Evolutionary conservation across 148 eudicot genomes (phyloP).

Genomic region (Drosera capensis): DNA sequence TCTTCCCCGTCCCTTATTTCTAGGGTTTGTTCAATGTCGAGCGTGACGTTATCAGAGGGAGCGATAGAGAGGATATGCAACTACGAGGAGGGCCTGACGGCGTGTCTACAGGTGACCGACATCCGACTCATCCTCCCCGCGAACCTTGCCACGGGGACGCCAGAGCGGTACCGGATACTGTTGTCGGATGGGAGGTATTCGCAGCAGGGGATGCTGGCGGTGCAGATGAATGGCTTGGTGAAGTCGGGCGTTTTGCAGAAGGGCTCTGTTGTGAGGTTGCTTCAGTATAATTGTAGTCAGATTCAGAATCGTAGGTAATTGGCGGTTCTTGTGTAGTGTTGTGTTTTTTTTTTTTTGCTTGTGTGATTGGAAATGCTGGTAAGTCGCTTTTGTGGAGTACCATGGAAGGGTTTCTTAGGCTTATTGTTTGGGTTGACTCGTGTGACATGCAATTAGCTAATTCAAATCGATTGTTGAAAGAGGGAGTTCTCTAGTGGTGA

Average conservation of each 20-base stretch:
- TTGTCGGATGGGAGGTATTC: conserved; percentile 46
- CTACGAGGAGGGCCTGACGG: conserved; percentile 18
- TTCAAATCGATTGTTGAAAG: too few species aligned
- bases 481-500: too few species aligned
- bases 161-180: conserved; percentile 51
- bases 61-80: conserved; percentile 29
- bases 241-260: conserved; percentile 30
- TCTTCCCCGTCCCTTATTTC: background rate
- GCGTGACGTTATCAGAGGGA: conserved; percentile 25
- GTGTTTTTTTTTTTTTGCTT: background rate
- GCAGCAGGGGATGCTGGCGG: conserved; percentile 73
- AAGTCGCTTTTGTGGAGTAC: too few species aligned
- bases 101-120: conserved; percentile 48
- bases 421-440: too few species aligned
- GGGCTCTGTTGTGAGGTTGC: conserved; percentile 43
- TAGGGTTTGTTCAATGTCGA: background rate
- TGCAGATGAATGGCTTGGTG: conserved; percentile 49
- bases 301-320: conserved; percentile 38
- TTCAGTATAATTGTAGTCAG: conserved; percentile 27
- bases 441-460: too few species aligned
- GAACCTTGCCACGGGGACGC: conserved; percentile 1
- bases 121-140: conserved; percentile 25
- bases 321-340: background rate
- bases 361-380: too few species aligned
- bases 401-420: too few species aligned